Conservation (phyloP, 2,329 filamentous ascomycete species). For the Diaporthe amygdali region DNA sequence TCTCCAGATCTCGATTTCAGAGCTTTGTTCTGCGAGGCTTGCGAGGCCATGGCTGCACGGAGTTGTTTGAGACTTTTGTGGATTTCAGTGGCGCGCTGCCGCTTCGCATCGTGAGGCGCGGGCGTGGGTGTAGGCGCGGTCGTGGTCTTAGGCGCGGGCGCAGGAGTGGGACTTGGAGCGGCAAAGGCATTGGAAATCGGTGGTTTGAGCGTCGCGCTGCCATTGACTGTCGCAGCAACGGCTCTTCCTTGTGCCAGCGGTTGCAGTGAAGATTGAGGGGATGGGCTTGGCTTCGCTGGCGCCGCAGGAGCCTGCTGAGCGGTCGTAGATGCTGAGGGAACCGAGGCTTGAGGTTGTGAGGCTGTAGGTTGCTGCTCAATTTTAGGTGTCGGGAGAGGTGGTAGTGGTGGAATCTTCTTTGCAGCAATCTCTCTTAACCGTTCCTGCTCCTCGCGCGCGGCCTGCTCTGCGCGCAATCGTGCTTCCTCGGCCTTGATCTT, state of each 20-base stretch:
- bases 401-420: conserved; percentile 15
- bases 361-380: conserved; percentile 12
- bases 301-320: conserved; percentile 8
- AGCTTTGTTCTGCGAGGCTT: conserved; percentile 58
- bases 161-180: not conserved
- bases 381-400: conserved; percentile 2
- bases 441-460: conserved; percentile 15
- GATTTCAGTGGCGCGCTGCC: conserved; percentile 60
- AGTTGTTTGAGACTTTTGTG: conserved; percentile 72
- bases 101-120: conserved; percentile 14
- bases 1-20: conserved; percentile 73
- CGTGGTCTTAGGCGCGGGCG: not conserved
- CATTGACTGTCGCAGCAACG: conserved; percentile 1
- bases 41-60: conserved; percentile 49
- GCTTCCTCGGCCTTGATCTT: conserved; percentile 37
- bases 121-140: conserved; percentile 7
- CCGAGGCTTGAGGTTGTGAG: conserved; percentile 2
- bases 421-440: conserved; percentile 20
- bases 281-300: not conserved
- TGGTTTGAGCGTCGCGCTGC: not conserved
- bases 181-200: not conserved
- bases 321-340: conserved; percentile 1
- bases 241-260: not conserved
- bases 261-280: not conserved
- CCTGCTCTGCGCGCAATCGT: conserved; percentile 20